These are phyloP conservation scores for Raphanus hybrid DNA, from an alignment of 441 rosid genomes.

Conservation along the genomic window DNA sequence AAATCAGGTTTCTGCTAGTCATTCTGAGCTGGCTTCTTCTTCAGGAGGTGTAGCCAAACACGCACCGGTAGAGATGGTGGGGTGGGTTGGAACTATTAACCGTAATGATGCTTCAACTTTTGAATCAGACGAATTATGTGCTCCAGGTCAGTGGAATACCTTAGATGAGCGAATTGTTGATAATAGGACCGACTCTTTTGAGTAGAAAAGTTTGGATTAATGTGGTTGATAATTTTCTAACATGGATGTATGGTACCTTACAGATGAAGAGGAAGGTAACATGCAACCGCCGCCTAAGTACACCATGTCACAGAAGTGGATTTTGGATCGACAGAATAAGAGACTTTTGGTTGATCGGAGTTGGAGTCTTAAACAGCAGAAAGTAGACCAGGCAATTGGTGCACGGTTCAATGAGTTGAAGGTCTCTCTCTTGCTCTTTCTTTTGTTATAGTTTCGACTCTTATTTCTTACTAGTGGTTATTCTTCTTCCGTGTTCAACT, in stretches of 20 bases:
- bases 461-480: neutral
- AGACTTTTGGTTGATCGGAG: constrained; percentile 58
- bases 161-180: constrained; percentile 5
- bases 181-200: constrained; percentile 32
- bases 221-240: constrained; percentile 35
- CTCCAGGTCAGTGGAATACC: constrained; percentile 39
- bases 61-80: constrained; percentile 51
- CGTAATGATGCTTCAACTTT: constrained; percentile 48
- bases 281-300: constrained; percentile 64
- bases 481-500: constrained; percentile 26
- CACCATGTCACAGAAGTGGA: constrained; percentile 91
- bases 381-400: constrained; percentile 63
- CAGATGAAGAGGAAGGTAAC: constrained; percentile 65
- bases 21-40: constrained; percentile 50
- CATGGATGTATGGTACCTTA: constrained; percentile 42
- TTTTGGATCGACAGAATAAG: constrained; percentile 71
- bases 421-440: constrained; percentile 48
- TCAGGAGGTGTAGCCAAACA: constrained; percentile 49
- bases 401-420: constrained; percentile 68
- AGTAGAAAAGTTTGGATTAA: constrained; percentile 24
- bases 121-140: constrained; percentile 42
- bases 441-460: constrained; percentile 1
- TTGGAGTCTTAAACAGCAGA: constrained; percentile 72
- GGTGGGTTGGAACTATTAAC: constrained; percentile 56
- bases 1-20: constrained; percentile 51